Evolutionary conservation across 257 asterid species (phyloP), one percentile per base, ranked within the genome.

Genomic region (Phtheirospermum japonicum): DNA sequence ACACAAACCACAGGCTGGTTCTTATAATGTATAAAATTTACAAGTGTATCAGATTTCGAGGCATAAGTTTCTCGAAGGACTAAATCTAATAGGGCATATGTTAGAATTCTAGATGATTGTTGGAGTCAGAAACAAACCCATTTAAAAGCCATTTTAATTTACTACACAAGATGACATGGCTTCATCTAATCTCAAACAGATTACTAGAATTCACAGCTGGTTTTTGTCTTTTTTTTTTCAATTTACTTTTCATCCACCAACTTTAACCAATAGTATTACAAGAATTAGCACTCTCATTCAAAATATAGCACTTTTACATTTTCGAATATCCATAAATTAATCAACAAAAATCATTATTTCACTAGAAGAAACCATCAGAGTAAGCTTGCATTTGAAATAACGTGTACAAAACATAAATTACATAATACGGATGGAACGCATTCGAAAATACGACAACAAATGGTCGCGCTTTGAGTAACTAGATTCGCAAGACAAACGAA

Each of bases 121-220:
- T 72, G n/a, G n/a, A n/a, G n/a, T n/a, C n/a, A n/a, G n/a, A n/a
- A n/a, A n/a, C n/a, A n/a, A n/a, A n/a, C 61, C 68, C 50, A 68
- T 62, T 63, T 66, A 45, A 67, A 61, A 54, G n/a, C n/a, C 20
- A 67, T 59, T 62, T 65, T 46, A 42, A 71, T 76, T 43, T 54
- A 59, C 32, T 63, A 68, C 61, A 69, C 65, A 63, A 48, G 60
- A 52, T 48, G 26, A 32, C 63, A 59, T 48, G 46, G 39, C 17
- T 67, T 63, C 16, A 32, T 45, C 48, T 36, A 59, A 67, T 59
- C 66, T 63, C 43, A 28, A 63, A 71, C 55, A 51, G 23, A 49
- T 19, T 72, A 53, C 69, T 18, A 68, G 60, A 59, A 76, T 68
- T 57, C 33, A n/a, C 54, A 53, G 45, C 43, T 14, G 14, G 17